Base-by-base conservation (phyloP, 139 green algal genomes). In the Coccomyxa sp. region DNA sequence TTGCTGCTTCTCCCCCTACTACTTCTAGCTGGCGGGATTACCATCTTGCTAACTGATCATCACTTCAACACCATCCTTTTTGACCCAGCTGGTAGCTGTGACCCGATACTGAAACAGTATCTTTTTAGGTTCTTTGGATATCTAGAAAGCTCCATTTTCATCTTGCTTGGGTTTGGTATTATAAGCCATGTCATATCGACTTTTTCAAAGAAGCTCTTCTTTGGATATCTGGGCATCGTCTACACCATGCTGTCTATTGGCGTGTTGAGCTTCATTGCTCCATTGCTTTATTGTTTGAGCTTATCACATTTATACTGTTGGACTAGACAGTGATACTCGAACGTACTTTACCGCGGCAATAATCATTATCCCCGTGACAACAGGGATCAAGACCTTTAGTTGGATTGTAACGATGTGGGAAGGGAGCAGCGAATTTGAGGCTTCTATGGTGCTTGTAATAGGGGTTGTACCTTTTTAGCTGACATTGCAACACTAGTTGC, bases 321-420 rank as follows among this genome's bases (percentile, higher is more conserved):
- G 15, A 79, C 13, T 68, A 79, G 63, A 68, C 57, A 30, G 13
- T 21, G 74, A 81, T 82, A 86, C 38, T 76, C 51, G 68, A 32
- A 81, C 27, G 76, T 85, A 85, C 82, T 77, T 32, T 89, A 94
- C 92, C 57, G 89, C 86, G 80, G 90, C 89, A 78, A 93, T 90
- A 81, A 93, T 95, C 86, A 94, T 94, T 93, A 94, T 95, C 86
- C 89, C 88, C 67, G 88, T 95, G 71, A 90, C 90, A 81, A 93
- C 90, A 31, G 89, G 90, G 81, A 93, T 92, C 82, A 92, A 93
- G 88, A 91, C 91, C 80, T 92, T 95, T 83, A 92, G 86, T 85
- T 93, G 90, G 89, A 89, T 93, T 87, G 87, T 86, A 74, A 95
- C 92, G 77, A 90, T 95, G 83, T 95, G 90, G 87, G 89, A 86